These are phyloP conservation scores for Plantago ovata DNA, from an alignment of 257 asterid genomes.

Conservation along the genomic window DNA sequence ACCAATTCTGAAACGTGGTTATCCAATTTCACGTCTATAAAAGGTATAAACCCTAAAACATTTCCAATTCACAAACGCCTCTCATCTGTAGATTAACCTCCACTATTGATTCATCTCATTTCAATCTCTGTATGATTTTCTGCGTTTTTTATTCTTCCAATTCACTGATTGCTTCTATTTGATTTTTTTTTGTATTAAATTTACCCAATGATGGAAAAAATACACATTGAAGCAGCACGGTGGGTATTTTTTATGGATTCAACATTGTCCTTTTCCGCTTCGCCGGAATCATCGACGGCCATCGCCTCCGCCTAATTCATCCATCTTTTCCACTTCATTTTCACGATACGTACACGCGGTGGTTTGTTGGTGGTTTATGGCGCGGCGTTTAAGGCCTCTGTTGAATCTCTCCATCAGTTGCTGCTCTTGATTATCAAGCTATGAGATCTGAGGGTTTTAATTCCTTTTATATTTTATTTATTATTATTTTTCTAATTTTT, in stretches of 20 bases:
- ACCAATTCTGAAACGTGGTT: no score
- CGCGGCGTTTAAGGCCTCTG: constrained; percentile 34
- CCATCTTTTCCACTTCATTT: neutral
- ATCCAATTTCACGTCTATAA: no score
- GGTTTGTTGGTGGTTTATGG: constrained; percentile 36
- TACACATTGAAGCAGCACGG: constrained; percentile 39
- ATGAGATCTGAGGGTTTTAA: constrained; percentile 82
- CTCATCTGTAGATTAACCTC: neutral
- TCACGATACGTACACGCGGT: constrained; percentile 17
- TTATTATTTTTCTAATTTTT: neutral
- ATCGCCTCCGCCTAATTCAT: constrained; percentile 12
- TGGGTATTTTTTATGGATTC: constrained; percentile 34
- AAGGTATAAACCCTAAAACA: neutral
- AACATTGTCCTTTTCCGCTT: constrained; percentile 34
- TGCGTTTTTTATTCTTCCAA: neutral
- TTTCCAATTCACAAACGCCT: neutral
- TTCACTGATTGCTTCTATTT: neutral
- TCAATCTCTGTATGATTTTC: no score
- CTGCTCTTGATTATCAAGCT: constrained; percentile 56
- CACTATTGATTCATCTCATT: neutral
- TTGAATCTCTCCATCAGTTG: constrained; percentile 36
- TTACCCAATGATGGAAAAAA: constrained; percentile 50
- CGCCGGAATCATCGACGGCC: constrained; percentile 34
- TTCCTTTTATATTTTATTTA: neutral
- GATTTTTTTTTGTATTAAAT: neutral